These are phyloP conservation scores for Tuber calosporum DNA, from an alignment of 495 filamentous ascomycete genomes.

Conservation along the genomic window DNA sequence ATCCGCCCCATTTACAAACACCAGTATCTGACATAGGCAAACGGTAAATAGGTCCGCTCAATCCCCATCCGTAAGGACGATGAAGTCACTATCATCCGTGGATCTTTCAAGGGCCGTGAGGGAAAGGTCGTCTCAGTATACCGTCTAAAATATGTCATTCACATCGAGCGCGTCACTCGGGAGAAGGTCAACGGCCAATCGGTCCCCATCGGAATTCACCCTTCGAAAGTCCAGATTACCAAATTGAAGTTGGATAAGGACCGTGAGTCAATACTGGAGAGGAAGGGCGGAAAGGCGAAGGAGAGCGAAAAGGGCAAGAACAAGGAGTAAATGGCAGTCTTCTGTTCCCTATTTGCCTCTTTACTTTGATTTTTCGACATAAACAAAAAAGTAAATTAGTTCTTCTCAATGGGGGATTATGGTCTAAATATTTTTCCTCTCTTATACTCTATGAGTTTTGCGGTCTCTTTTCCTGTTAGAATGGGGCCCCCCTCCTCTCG, in stretches of 20 bases:
- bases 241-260: slow-evolving; percentile 99
- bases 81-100: slow-evolving; percentile 82
- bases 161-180: slow-evolving; percentile 82
- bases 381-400: slow-evolving; percentile 36
- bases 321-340: slow-evolving; percentile 35
- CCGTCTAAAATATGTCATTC: slow-evolving; percentile 93
- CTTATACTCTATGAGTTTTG: slow-evolving; percentile 29
- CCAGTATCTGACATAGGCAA: slow-evolving; percentile 10
- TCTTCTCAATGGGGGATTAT: slow-evolving; percentile 13
- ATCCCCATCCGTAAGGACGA: slow-evolving; percentile 98
- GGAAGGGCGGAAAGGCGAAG: slow-evolving; percentile 56
- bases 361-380: slow-evolving; percentile 30
- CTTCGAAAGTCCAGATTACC: slow-evolving; percentile 90
- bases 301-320: slow-evolving; percentile 42
- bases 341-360: slow-evolving; percentile 22
- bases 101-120: slow-evolving; percentile 87
- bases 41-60: slow-evolving; percentile 65
- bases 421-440: slow-evolving; percentile 31
- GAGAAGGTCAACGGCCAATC: slow-evolving; percentile 92
- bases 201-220: slow-evolving; percentile 79
- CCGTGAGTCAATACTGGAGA: slow-evolving; percentile 85
- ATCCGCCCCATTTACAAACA: not conserved
- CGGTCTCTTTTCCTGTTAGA: slow-evolving; percentile 35
- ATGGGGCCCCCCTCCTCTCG: not conserved
- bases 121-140: slow-evolving; percentile 93